Evolutionary conservation across 306 rosid species (phyloP), one percentile per base, ranked within the genome.

Genomic region (Abrus pulchellus): DNA sequence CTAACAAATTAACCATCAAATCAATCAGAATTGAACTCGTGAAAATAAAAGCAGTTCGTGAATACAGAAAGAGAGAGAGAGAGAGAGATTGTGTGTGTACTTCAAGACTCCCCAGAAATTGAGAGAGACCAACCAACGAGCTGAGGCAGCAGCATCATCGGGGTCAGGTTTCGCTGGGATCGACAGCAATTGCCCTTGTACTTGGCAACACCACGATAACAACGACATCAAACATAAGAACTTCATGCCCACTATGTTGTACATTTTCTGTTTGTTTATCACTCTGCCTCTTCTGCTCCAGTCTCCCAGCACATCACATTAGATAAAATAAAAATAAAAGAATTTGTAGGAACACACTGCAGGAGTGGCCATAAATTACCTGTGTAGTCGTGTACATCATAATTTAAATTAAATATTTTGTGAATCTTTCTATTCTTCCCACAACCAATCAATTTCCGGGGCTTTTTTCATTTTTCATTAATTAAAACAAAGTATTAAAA

Each of bases 111-210:
- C 98, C 98, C 93, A 94, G 52, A 77, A 85, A 82, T 88, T 94
- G 76, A 80, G 86, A 48, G 97, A 83, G 77, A 89, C 86, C 81
- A 94, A 79, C 97, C 98, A 92, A 33, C 97, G 98, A 80, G 98
- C 97, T 38, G 91, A 83, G 3, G 93, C 93, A 6, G 91, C 89
- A 62, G 93, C 90, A 54, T 88, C 66, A 10, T 83, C 43, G 3
- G 92, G 97, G 91, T 88, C 85, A 49, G 97, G 97, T 87, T 92
- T 94, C 4, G 83, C 43, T 20, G 62, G 1, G 34, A 41, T 47
- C 0, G 80, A 79, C 6, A 89, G 80, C 6, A 77, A n/a, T 53
- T 97, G 85, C 0, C 88, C 91, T 5, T 77, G 41, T 1, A 77
- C 61, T 2, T 54, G 78, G 28, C 77, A 66, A 66, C 83, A 82